phyloP scores from a whole-genome alignment of 331 rosid species.

The Cydonia oblonga region DNA sequence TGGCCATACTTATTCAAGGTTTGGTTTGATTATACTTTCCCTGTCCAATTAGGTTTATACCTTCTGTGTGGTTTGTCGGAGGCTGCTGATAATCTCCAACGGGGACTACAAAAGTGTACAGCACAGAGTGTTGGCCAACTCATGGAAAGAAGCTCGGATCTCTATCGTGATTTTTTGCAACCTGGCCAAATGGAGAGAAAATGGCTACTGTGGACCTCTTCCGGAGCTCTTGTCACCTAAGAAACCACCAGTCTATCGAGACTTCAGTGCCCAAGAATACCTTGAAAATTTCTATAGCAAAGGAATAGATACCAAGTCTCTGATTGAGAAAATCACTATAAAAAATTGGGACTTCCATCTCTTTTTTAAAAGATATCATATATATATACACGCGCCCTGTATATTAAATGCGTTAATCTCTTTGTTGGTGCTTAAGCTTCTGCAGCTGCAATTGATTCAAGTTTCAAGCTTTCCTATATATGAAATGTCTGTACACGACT shows the following conservation, averaged over 20 bases:
- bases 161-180: conserved; percentile 18
- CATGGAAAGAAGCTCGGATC: conserved; percentile 19
- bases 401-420: too few relatives aligned
- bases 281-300: conserved; percentile 9
- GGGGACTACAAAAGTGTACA: conserved; percentile 11
- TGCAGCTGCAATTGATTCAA: too few relatives aligned
- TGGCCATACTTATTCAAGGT: neutral
- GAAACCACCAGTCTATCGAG: conserved; percentile 22
- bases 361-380: too few relatives aligned
- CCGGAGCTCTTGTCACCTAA: conserved; percentile 19
- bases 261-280: conserved; percentile 18
- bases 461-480: too few relatives aligned
- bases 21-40: neutral
- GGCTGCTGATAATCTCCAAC: neutral
- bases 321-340: conserved; percentile 12
- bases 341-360: neutral
- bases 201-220: conserved; percentile 19
- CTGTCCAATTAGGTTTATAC: neutral
- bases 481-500: too few relatives aligned
- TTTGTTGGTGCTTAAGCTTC: too few relatives aligned
- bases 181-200: conserved; percentile 8
- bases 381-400: too few relatives aligned
- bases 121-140: conserved; percentile 23
- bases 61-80: neutral
- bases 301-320: conserved; percentile 22